Conservation (phyloP, 2,329 filamentous ascomycete genomes). For the Epichloe aotearoae region DNA sequence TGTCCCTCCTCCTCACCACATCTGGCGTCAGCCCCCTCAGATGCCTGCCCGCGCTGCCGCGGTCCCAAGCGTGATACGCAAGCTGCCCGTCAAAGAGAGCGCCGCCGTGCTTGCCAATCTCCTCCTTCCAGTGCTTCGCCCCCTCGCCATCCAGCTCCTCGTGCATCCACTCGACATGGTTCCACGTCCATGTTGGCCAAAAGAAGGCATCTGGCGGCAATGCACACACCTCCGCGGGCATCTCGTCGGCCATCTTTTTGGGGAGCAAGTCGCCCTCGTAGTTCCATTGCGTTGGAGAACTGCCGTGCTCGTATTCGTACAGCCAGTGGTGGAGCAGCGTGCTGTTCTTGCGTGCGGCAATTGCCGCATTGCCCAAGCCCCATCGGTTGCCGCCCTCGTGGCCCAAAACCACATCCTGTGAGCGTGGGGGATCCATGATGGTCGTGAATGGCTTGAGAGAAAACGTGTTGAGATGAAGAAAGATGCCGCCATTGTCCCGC, state of each 20-base stretch:
- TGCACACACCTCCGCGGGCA: slow-evolving; percentile 5
- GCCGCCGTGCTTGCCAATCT: slow-evolving; percentile 6
- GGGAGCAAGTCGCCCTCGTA: slow-evolving; percentile 6
- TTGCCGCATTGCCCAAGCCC: slow-evolving; percentile 7
- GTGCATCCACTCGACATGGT: slow-evolving; percentile 10
- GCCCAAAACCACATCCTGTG: slow-evolving; percentile 6
- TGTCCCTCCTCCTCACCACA: slow-evolving; percentile 5
- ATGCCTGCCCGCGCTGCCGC: slow-evolving; percentile 2
- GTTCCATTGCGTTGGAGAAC: neutral
- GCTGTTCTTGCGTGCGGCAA: slow-evolving; percentile 9
- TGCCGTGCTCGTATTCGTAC: slow-evolving; percentile 1
- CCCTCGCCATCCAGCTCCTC: slow-evolving; percentile 3
- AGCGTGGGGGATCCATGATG: slow-evolving; percentile 3
- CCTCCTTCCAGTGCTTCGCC: slow-evolving; percentile 2
- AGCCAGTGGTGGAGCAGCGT: slow-evolving; percentile 7
- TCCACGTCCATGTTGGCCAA: slow-evolving; percentile 9
- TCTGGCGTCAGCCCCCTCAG: slow-evolving; percentile 4
- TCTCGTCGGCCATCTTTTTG: neutral
- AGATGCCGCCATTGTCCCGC: slow-evolving; percentile 7
- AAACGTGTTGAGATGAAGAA: slow-evolving; percentile 8
- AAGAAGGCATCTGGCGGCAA: slow-evolving; percentile 8
- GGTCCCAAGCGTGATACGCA: slow-evolving; percentile 10
- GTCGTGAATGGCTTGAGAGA: slow-evolving; percentile 5
- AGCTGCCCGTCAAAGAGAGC: slow-evolving; percentile 8
- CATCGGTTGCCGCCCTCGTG: slow-evolving; percentile 8